Percentiles rank a stretch among this genome's conserved stretches.
These are phyloP conservation scores for Physocladia obscura DNA, from an alignment of 192 early-diverging fungal species.

Conservation along the genomic window DNA sequence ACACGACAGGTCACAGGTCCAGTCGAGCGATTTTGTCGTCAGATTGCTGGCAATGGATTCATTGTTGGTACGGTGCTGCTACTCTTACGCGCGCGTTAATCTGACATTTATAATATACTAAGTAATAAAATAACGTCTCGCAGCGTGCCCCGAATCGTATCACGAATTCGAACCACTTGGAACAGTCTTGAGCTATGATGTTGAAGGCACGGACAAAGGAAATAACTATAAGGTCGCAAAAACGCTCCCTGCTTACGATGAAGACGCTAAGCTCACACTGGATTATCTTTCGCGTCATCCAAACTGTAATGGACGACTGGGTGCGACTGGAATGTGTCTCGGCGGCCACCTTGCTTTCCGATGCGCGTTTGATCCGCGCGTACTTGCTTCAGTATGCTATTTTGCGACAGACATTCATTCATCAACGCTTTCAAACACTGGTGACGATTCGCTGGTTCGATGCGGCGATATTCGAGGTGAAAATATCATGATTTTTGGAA, in stretches of 20 bases:
- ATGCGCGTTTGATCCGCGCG: constrained; percentile 59
- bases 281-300: constrained; percentile 50
- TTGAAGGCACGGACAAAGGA: constrained; percentile 56
- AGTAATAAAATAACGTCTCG: no score
- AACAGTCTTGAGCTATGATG: constrained; percentile 56
- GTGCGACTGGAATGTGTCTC: constrained; percentile 47
- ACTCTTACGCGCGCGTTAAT: no score
- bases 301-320: constrained; percentile 59
- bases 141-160: constrained; percentile 62
- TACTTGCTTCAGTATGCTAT: constrained; percentile 56
- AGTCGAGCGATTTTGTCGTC: constrained; percentile 60
- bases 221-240: constrained; percentile 63
- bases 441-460: constrained; percentile 47
- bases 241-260: constrained; percentile 54
- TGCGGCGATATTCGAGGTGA: constrained; percentile 57
- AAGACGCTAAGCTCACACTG: constrained; percentile 56
- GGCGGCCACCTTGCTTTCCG: constrained; percentile 45
- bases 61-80: constrained; percentile 34
- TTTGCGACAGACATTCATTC: constrained; percentile 69
- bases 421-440: constrained; percentile 50
- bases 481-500: constrained; percentile 62
- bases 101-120: no score
- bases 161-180: constrained; percentile 63
- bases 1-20: constrained; percentile 37
- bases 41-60: constrained; percentile 47